Percentiles rank a stretch among this genome's conserved stretches.
phyloP scores from a whole-genome alignment of 1,284 basidiomycete species.

The Singerocomus inundabilis region DNA sequence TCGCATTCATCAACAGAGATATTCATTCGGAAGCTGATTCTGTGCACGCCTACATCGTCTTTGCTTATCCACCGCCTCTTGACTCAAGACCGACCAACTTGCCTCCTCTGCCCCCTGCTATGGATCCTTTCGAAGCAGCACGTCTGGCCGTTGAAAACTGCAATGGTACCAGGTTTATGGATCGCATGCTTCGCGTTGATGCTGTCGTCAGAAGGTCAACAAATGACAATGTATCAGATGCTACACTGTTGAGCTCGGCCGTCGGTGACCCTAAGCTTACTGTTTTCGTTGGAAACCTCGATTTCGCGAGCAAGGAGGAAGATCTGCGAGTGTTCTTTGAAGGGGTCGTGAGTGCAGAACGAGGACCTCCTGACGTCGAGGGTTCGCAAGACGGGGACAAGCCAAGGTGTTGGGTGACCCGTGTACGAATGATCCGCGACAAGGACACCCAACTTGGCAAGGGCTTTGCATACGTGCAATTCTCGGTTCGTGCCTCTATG shows the following conservation, averaged over 20 bases:
- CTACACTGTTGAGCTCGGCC: conserved; percentile 6
- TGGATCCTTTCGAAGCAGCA: conserved; percentile 78
- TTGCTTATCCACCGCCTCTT: conserved; percentile 62
- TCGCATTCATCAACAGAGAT: conserved; percentile 92
- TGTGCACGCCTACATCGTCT: conserved; percentile 86
- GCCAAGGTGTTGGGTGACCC: conserved; percentile 68
- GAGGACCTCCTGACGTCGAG: conserved; percentile 47
- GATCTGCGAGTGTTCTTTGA: conserved; percentile 89
- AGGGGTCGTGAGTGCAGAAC: conserved; percentile 70
- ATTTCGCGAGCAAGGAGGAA: conserved; percentile 91
- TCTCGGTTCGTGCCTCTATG: too few species aligned
- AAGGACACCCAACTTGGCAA: conserved; percentile 95
- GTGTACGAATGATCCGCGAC: conserved; percentile 88
- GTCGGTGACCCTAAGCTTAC: conserved; percentile 74
- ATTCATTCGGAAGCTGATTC: conserved; percentile 71
- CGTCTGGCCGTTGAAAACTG: conserved; percentile 56
- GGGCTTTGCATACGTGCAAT: conserved; percentile 94
- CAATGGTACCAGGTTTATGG: conserved; percentile 76
- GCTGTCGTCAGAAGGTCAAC: conserved; percentile 44
- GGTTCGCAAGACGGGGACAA: conserved; percentile 33
- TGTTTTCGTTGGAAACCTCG: conserved; percentile 90
- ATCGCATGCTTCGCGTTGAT: conserved; percentile 75
- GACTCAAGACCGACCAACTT: conserved; percentile 48
- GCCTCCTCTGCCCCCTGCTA: conserved; percentile 49
- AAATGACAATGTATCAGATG: background rate